Percentiles rank a stretch among this genome's conserved stretches.
Evolutionary conservation across 2,329 filamentous ascomycete genomes (phyloP).

Genomic region (Alternaria gansuensis): DNA sequence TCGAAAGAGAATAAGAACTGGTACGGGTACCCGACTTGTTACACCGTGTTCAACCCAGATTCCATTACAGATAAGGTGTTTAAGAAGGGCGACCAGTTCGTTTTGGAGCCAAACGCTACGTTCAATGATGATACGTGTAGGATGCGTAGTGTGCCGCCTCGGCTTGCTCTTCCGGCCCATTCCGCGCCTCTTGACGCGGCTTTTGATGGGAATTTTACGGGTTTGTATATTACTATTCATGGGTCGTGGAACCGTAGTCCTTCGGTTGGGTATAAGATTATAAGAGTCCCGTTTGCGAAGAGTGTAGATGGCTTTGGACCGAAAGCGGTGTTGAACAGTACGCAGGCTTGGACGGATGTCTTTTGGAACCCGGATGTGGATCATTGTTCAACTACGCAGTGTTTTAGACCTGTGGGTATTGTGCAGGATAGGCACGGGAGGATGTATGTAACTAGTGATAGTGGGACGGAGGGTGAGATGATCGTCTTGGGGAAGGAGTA

Average conservation of each 20-base stretch:
- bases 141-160: conserved; percentile 26
- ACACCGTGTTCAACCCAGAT: conserved; percentile 64
- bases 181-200: conserved; percentile 41
- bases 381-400: conserved; percentile 41
- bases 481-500: conserved; percentile 37
- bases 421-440: conserved; percentile 36
- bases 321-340: conserved; percentile 19
- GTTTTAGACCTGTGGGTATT: conserved; percentile 44
- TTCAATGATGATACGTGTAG: conserved; percentile 41
- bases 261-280: conserved; percentile 38
- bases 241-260: conserved; percentile 41
- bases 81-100: conserved; percentile 41
- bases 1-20: conserved; percentile 58
- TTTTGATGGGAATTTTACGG: conserved; percentile 37
- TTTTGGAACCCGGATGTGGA: conserved; percentile 37
- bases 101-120: conserved; percentile 42
- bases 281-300: conserved; percentile 34
- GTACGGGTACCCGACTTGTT: conserved; percentile 75
- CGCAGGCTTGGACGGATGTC: conserved; percentile 33
- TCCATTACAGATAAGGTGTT: conserved; percentile 37
- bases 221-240: conserved; percentile 42
- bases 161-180: conserved; percentile 37
- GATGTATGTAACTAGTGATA: conserved; percentile 46
- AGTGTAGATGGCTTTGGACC: conserved; percentile 25
- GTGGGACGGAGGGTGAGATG: conserved; percentile 40